phyloP scores from a whole-genome alignment of 2,329 filamentous ascomycete genomes.

The Arthrocladium fulminans region DNA sequence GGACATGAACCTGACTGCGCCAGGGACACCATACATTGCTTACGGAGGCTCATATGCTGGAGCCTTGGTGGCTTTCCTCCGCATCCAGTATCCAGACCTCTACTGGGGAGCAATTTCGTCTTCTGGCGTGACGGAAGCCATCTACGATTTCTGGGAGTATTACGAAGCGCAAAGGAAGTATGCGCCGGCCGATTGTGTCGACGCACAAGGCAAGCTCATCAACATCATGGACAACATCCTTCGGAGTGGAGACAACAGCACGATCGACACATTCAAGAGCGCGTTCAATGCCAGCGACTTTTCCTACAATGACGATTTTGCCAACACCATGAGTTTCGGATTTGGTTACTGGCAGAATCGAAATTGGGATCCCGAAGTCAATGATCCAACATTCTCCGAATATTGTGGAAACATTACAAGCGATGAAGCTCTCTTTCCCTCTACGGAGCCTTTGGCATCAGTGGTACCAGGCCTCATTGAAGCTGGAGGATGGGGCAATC shows the following conservation, averaged over 20 bases:
- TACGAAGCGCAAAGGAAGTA: constrained; percentile 50
- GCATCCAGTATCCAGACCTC: constrained; percentile 66
- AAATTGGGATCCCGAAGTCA: constrained; percentile 53
- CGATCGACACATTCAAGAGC: constrained; percentile 42
- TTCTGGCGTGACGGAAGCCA: constrained; percentile 68
- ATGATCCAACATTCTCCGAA: constrained; percentile 39
- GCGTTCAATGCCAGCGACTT: constrained; percentile 35
- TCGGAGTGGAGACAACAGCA: constrained; percentile 38
- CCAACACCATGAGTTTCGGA: constrained; percentile 35
- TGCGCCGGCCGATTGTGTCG: constrained; percentile 55
- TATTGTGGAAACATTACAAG: constrained; percentile 51
- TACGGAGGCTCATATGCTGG: constrained; percentile 83
- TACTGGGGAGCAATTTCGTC: constrained; percentile 74
- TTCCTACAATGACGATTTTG: constrained; percentile 47
- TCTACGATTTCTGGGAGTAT: constrained; percentile 66
- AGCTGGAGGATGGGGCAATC: constrained; percentile 40
- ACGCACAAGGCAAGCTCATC: constrained; percentile 52
- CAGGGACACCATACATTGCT: constrained; percentile 60
- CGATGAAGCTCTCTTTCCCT: constrained; percentile 33
- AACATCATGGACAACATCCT: constrained; percentile 53
- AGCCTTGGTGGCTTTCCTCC: constrained; percentile 65
- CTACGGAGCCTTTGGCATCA: constrained; percentile 29
- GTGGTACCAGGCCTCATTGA: constrained; percentile 38
- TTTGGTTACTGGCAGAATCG: constrained; percentile 46
- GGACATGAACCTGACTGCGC: constrained; percentile 56